phyloP scores from a whole-genome alignment of 805 yeast genomes.

The Zygoascus bituminiphila region DNA sequence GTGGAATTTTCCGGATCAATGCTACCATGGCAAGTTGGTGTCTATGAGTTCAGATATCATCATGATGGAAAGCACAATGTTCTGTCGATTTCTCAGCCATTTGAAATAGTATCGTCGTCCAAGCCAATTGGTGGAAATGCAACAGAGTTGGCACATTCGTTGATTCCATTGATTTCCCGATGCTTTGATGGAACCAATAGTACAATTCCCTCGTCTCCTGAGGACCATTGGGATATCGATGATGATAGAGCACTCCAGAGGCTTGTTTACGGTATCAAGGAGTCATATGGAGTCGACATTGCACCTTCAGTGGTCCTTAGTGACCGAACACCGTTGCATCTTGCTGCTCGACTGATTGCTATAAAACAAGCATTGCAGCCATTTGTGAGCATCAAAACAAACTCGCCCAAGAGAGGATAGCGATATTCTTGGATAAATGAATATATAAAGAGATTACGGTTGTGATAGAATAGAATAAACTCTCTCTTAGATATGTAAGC shows the following conservation, averaged over 20 bases:
- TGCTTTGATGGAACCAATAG: slow-evolving; percentile 20
- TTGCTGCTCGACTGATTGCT: slow-evolving; percentile 24
- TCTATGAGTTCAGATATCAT: slow-evolving; percentile 69
- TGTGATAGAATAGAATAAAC: too few relatives aligned
- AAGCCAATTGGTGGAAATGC: slow-evolving; percentile 14
- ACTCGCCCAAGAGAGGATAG: not conserved
- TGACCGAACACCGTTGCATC: slow-evolving; percentile 29
- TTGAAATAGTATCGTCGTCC: slow-evolving; percentile 39
- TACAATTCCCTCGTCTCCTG: slow-evolving; percentile 13
- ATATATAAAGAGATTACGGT: too few relatives aligned
- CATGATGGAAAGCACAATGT: slow-evolving; percentile 61
- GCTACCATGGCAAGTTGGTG: slow-evolving; percentile 58
- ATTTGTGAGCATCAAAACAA: slow-evolving; percentile 10
- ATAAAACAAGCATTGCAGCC: slow-evolving; percentile 27
- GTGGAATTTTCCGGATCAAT: slow-evolving; percentile 41
- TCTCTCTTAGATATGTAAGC: too few relatives aligned
- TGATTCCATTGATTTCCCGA: slow-evolving; percentile 22
- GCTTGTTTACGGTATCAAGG: slow-evolving; percentile 22
- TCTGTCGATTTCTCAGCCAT: slow-evolving; percentile 54
- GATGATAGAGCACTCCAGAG: slow-evolving; percentile 18
- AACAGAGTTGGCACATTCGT: slow-evolving; percentile 26
- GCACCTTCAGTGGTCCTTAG: slow-evolving; percentile 36
- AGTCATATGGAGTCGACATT: slow-evolving; percentile 28
- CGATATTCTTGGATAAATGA: too few relatives aligned
- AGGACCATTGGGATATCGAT: slow-evolving; percentile 21